Base-by-base conservation (phyloP, 805 yeast genomes). In the Ogataea polymorpha region DNA sequence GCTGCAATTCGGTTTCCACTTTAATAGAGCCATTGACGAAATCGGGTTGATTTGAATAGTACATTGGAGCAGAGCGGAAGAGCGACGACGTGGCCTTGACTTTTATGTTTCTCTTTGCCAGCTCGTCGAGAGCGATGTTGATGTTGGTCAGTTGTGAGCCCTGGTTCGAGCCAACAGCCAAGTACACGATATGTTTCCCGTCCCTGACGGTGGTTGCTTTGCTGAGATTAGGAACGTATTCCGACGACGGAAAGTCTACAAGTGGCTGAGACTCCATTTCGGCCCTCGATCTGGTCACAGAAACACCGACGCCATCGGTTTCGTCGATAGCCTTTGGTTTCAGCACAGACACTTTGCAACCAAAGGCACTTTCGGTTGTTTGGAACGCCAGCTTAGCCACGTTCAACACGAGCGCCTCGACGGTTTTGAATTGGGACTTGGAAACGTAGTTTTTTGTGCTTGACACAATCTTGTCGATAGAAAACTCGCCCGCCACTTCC, bases 31-130 rank as follows among this genome's bases (percentile, higher is more conserved):
- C 98, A 60, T 93, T 93, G 52, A 80, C 66, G 56, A 93, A 93
- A 53, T 79, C 80, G 2, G 79, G 73, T 63, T 93, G 99, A 41
- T 88, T 86, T 25, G 72, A 62, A 48, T 73, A 79, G 61, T 89
- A 93, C 98, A 93, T 91, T 28, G 99, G 98, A 53, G 82, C 86
- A 15, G 96, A 86, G 44, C 83, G 79, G 61, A 87, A 93, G 40
- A 91, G 64, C 0, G 95, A 78, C 0, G 98, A 90, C 0, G 91
- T 76, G 3, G 74, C 68, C 3, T 70, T 44, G 0, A 93, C 74
- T 10, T 61, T 50, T 14, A 86, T 68, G 0, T 66, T 54, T 13
- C 63, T 49, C 3, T 32, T n/a, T 0, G 58, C 56, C 12, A 86
- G 63, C 34, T 72, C 66, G 0, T 62, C 60, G 6, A 86, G 58